Evolutionary conservation across 2,329 filamentous ascomycete genomes (phyloP).

Genomic region (Epichloe scottii): DNA sequence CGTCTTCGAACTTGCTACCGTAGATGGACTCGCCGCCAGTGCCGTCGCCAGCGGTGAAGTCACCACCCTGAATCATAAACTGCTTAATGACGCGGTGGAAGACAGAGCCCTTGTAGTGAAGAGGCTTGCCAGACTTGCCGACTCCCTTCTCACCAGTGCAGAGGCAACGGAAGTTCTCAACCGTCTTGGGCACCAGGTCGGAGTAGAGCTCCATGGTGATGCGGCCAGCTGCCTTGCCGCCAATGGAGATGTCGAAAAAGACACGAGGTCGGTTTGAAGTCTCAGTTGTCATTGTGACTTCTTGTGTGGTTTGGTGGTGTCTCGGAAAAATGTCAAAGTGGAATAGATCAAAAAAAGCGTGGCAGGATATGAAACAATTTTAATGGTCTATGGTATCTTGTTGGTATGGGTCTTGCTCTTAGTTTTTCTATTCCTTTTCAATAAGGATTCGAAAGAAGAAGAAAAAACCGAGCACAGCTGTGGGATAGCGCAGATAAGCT

Average conservation of each 20-base stretch:
- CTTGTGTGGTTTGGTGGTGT: neutral
- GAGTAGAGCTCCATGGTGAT: constrained; percentile 74
- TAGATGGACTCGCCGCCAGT: constrained; percentile 97
- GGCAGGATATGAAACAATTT: neutral
- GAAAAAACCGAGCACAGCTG: neutral
- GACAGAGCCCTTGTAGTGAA: constrained; percentile 83
- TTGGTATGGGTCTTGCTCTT: too few relatives aligned
- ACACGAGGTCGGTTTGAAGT: constrained; percentile 56
- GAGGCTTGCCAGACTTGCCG: constrained; percentile 67
- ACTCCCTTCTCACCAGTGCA: constrained; percentile 91
- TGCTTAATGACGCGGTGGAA: constrained; percentile 98
- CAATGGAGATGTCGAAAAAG: constrained; percentile 88
- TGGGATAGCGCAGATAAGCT: neutral
- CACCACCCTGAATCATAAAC: constrained; percentile 93
- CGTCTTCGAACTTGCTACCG: constrained; percentile 91
- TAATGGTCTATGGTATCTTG: neutral
- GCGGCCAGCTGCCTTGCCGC: constrained; percentile 58
- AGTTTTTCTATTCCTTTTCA: neutral
- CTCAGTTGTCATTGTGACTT: constrained; percentile 27
- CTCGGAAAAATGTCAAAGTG: neutral
- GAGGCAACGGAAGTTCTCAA: constrained; percentile 88
- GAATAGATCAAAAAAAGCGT: neutral
- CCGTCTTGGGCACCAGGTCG: constrained; percentile 79
- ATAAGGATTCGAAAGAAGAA: neutral
- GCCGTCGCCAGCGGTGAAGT: constrained; percentile 89